Conservation (phyloP, 306 rosid genomes). For the Hippophae tibetana region DNA sequence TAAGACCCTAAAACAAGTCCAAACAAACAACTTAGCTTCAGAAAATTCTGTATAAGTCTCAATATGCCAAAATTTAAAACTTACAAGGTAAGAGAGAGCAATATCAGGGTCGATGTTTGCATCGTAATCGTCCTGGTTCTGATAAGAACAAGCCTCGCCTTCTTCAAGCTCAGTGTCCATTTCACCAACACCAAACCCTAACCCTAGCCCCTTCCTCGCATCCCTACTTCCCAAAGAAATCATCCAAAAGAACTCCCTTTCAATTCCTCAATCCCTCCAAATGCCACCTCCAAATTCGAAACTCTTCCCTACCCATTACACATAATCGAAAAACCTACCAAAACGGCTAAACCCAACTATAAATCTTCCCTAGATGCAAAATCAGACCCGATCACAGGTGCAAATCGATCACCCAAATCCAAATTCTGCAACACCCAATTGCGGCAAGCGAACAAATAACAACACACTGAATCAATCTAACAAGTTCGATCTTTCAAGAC, state of each 20-base stretch:
- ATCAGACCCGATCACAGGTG: constrained; percentile 41
- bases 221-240: constrained; percentile 68
- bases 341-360: constrained; percentile 16
- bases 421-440: constrained; percentile 24
- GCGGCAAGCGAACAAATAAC: background rate
- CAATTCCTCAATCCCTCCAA: constrained; percentile 41
- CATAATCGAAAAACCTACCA: constrained; percentile 13
- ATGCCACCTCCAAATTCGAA: constrained; percentile 28
- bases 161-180: constrained; percentile 98
- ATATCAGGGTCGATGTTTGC: constrained; percentile 75
- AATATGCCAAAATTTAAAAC: constrained; percentile 6
- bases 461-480: background rate
- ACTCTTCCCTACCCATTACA: constrained; percentile 34
- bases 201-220: constrained; percentile 71
- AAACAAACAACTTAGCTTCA: constrained; percentile 5
- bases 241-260: constrained; percentile 30
- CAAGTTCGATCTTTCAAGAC: background rate
- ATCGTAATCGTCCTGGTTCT: constrained; percentile 56
- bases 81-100: constrained; percentile 83
- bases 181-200: constrained; percentile 34
- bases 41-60: background rate
- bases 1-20: constrained; percentile 20
- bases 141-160: constrained; percentile 84
- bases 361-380: constrained; percentile 21
- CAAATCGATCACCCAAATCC: constrained; percentile 15